These are phyloP conservation scores for Xylaria grammica DNA, from an alignment of 495 filamentous ascomycete genomes.

Conservation along the genomic window DNA sequence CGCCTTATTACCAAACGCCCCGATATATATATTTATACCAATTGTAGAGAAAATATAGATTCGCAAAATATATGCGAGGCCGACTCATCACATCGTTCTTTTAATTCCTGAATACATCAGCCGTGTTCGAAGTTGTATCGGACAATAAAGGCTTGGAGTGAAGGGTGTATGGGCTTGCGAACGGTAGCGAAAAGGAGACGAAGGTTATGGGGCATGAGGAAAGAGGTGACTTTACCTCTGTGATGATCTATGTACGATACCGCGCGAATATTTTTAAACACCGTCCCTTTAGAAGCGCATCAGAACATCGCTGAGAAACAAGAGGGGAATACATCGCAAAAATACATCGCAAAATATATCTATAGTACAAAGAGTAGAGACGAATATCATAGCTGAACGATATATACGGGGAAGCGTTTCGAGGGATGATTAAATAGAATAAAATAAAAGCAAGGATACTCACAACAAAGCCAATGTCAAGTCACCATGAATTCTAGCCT, in stretches of 20 bases:
- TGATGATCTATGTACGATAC: slow-evolving; percentile 4
- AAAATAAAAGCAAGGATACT: slow-evolving; percentile 35
- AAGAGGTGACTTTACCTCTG: slow-evolving; percentile 20
- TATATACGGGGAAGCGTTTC: neutral
- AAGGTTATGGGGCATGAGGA: neutral
- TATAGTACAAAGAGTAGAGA: neutral
- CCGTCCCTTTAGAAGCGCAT: slow-evolving; percentile 18
- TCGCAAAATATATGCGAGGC: neutral
- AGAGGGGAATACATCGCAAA: too few species aligned
- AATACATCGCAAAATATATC: neutral
- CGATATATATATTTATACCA: slow-evolving; percentile 1
- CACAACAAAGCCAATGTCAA: slow-evolving; percentile 84
- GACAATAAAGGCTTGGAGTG: neutral
- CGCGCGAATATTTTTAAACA: neutral
- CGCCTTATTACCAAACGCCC: slow-evolving; percentile 6
- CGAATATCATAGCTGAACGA: neutral
- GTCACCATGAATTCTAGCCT: slow-evolving; percentile 92
- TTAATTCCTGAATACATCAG: slow-evolving; percentile 16
- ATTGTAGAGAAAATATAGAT: neutral
- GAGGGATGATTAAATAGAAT: neutral
- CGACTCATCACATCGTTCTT: slow-evolving; percentile 6
- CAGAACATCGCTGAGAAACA: slow-evolving; percentile 6
- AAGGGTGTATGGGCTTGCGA: neutral
- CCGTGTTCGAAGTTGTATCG: neutral
- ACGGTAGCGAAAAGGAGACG: neutral